Base-by-base conservation (phyloP, 345 rosid genomes). In the Rhodamnia argentea region DNA sequence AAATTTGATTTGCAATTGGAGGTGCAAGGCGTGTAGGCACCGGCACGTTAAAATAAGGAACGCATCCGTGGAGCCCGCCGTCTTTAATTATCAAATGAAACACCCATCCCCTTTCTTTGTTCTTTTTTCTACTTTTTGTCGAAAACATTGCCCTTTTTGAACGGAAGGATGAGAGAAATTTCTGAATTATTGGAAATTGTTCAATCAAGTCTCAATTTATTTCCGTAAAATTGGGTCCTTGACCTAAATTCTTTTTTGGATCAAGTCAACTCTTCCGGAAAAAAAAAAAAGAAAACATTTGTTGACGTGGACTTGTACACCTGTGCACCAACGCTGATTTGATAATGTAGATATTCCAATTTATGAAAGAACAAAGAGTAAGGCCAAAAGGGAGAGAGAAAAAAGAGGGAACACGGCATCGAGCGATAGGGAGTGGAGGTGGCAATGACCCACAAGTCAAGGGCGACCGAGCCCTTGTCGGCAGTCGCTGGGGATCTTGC, bases 401-500 rank as follows among this genome's bases (percentile, higher is more conserved):
- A 42, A 42, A 42, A 4, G n/a, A 42, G 44, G 44, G 44, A 42
- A 42, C 44, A 42, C 44, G 1, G 44, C 5, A 6, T 42, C 1
- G 6, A 6, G 44, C 44, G 7, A 42, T 42, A 42, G 7, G 44
- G 44, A 42, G 44, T 60, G 74, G 74, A 60, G 4, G 74, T 13
- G 74, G 10, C 74, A 27, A 13, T 2, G 1, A 42, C 74, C 20
- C 74, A 60, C 37, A 27, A 2, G 10, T 10, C 37, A 60, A 60
- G 44, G 20, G 37, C 29, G 3, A 26, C n/a, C 64, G 5, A 14
- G 29, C 29, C 29, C 62, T 11, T 58, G 5, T 3, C 15, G 1
- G 5, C 15, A 10, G 42, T 62, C 5, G 22, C 75, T 3, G 1
- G 1, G 22, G 40, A 27, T 27, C 2, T 0, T 0, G 11, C 75